Evolutionary conservation across 495 filamentous ascomycete species (phyloP).

Genomic region (Talaromyces borbonicus): DNA sequence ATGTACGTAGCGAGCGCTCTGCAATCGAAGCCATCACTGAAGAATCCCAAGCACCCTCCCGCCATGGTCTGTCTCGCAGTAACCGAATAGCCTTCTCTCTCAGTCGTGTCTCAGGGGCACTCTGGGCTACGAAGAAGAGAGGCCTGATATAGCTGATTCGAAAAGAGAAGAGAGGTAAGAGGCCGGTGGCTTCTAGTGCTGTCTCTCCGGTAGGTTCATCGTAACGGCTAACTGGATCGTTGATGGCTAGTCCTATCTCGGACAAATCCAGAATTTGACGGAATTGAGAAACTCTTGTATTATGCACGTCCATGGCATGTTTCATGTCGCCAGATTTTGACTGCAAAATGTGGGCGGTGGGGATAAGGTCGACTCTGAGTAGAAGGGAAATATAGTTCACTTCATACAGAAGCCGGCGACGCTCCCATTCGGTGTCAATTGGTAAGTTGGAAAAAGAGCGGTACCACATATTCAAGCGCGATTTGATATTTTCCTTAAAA

Average conservation of each 20-base stretch:
- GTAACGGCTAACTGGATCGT: not conserved
- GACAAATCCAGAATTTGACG: not conserved
- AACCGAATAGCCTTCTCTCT: not conserved
- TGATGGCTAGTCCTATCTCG: not conserved
- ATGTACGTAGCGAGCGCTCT: too few species aligned
- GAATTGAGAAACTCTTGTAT: too few species aligned
- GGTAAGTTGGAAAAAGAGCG: too few species aligned
- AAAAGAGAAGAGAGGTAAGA: not conserved
- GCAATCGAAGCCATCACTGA: not conserved
- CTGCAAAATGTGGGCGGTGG: too few species aligned
- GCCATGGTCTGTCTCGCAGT: not conserved
- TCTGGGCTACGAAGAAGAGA: not conserved
- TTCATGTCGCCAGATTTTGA: too few species aligned
- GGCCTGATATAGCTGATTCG: not conserved
- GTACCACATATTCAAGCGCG: too few species aligned
- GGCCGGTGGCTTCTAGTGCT: not conserved
- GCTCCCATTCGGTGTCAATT: too few species aligned
- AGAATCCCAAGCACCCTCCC: not conserved
- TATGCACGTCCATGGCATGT: not conserved
- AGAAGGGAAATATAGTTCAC: too few species aligned
- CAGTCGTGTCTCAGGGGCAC: not conserved
- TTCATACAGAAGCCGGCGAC: too few species aligned
- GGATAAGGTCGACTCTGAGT: too few species aligned
- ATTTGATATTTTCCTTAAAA: too few species aligned
- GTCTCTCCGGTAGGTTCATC: not conserved